These are phyloP conservation scores for Adenanthera pavonina DNA, from an alignment of 306 rosid genomes.

Conservation along the genomic window DNA sequence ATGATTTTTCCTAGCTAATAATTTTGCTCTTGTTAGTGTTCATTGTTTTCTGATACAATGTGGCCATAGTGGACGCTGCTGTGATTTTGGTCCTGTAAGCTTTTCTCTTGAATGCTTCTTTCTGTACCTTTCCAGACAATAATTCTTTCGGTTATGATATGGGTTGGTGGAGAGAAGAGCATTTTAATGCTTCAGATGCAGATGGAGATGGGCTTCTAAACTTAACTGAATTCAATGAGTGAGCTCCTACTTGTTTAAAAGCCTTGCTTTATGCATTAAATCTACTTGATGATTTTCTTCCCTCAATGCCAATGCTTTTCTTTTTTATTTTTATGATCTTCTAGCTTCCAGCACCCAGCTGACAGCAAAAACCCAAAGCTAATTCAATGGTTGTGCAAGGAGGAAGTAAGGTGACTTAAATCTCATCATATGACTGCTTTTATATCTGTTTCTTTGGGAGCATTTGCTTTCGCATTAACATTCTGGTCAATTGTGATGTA, in stretches of 20 bases:
- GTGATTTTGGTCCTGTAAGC: not conserved
- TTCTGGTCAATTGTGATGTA: not conserved
- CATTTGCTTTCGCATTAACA: conserved; percentile 7
- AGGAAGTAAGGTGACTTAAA: conserved; percentile 81
- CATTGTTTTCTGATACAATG: not conserved
- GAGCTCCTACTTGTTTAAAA: conserved; percentile 52
- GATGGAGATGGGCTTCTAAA: conserved; percentile 84
- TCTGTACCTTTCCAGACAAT: conserved; percentile 54
- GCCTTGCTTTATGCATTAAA: conserved; percentile 7
- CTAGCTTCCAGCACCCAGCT: conserved; percentile 93
- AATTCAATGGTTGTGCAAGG: conserved; percentile 86
- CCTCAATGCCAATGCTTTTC: conserved; percentile 21
- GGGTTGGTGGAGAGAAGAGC: conserved; percentile 99
- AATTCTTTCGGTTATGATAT: conserved; percentile 82
- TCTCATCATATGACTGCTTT: conserved; percentile 23
- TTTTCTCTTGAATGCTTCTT: conserved; percentile 37
- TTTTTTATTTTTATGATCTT: conserved; percentile 26
- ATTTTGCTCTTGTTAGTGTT: not conserved
- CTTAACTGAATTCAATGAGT: conserved; percentile 91
- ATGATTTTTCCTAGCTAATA: not conserved
- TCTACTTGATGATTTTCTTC: conserved; percentile 19
- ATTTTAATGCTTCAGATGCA: conserved; percentile 90
- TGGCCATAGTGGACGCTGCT: not conserved
- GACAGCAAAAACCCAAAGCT: conserved; percentile 85
- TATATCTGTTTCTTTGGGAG: not conserved